A percentile compares a stretch with the other conserved stretches of the same genome.
These are phyloP conservation scores for Boechera divaricarpa DNA, from an alignment of 345 rosid genomes.

Conservation along the genomic window DNA sequence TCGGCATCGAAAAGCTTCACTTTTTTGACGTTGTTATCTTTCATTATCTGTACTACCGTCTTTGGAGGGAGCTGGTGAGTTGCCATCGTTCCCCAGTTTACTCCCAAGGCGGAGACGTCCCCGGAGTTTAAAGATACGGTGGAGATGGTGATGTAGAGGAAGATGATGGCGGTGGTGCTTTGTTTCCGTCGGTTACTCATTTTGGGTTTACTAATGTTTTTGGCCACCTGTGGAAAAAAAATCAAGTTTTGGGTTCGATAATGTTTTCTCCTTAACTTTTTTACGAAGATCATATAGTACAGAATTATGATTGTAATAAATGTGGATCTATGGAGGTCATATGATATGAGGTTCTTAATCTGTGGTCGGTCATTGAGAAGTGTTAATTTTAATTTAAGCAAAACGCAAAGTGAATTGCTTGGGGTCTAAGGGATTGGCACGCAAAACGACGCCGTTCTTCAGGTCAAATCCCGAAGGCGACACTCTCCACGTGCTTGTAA, in stretches of 20 bases:
- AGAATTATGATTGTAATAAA: slow-evolving; percentile 20
- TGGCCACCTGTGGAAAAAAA: background rate
- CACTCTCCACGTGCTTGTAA: slow-evolving; percentile 37
- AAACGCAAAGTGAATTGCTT: slow-evolving; percentile 37
- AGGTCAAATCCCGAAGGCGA: slow-evolving; percentile 20
- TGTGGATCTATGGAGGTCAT: slow-evolving; percentile 28
- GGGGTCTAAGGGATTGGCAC: slow-evolving; percentile 32
- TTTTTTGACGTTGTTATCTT: slow-evolving; percentile 78
- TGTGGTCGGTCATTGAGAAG: slow-evolving; percentile 38
- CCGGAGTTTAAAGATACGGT: slow-evolving; percentile 13
- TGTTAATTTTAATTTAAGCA: background rate
- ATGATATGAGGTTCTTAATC: background rate
- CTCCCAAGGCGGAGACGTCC: slow-evolving; percentile 55
- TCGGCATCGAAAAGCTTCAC: slow-evolving; percentile 92
- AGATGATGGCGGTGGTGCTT: slow-evolving; percentile 1
- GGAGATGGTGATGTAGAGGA: slow-evolving; percentile 27
- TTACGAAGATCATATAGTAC: background rate
- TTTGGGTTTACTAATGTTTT: slow-evolving; percentile 28
- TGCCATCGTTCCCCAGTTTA: slow-evolving; percentile 92
- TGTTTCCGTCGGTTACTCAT: slow-evolving; percentile 27
- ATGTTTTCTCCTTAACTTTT: background rate
- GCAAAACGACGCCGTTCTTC: slow-evolving; percentile 12
- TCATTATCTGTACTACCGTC: slow-evolving; percentile 74
- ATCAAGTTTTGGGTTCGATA: background rate
- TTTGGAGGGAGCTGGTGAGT: slow-evolving; percentile 67